Conservation (phyloP, 2,329 filamentous ascomycete species). For the Rutstroemia sp. region DNA sequence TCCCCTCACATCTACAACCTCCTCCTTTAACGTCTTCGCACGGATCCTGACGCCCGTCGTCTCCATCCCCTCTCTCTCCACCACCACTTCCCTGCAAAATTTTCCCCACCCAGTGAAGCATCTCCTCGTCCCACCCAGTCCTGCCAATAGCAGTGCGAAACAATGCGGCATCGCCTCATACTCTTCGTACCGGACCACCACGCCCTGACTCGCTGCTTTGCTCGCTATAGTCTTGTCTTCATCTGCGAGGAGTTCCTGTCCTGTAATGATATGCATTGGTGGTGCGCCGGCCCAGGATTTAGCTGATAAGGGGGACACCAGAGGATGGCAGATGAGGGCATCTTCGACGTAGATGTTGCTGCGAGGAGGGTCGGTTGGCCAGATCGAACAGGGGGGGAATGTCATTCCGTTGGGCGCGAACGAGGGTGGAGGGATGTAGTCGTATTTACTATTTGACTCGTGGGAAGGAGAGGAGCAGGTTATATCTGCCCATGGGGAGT, state of each 20-base stretch:
- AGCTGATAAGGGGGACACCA: neutral
- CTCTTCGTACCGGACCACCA: neutral
- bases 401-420: slow-evolving; percentile 22
- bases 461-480: slow-evolving; percentile 28
- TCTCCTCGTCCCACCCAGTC: slow-evolving; percentile 37
- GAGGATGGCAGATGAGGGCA: neutral
- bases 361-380: neutral
- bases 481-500: slow-evolving; percentile 67
- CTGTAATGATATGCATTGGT: slow-evolving; percentile 29
- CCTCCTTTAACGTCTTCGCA: slow-evolving; percentile 45
- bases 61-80: slow-evolving; percentile 7
- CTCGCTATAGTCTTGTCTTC: slow-evolving; percentile 56
- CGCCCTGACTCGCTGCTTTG: slow-evolving; percentile 35
- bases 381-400: neutral
- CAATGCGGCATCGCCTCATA: slow-evolving; percentile 30
- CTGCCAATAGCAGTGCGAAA: slow-evolving; percentile 52
- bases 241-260: slow-evolving; percentile 55
- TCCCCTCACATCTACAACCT: slow-evolving; percentile 35
- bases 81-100: slow-evolving; percentile 44
- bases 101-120: slow-evolving; percentile 49
- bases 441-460: neutral
- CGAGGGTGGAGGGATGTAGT: neutral
- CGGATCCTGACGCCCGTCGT: slow-evolving; percentile 40
- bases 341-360: neutral
- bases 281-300: neutral